Percentiles rank a stretch among this genome's conserved stretches.
Conservation (phyloP, 2,329 filamentous ascomycete genomes). For the Cryphonectria radicalis region DNA sequence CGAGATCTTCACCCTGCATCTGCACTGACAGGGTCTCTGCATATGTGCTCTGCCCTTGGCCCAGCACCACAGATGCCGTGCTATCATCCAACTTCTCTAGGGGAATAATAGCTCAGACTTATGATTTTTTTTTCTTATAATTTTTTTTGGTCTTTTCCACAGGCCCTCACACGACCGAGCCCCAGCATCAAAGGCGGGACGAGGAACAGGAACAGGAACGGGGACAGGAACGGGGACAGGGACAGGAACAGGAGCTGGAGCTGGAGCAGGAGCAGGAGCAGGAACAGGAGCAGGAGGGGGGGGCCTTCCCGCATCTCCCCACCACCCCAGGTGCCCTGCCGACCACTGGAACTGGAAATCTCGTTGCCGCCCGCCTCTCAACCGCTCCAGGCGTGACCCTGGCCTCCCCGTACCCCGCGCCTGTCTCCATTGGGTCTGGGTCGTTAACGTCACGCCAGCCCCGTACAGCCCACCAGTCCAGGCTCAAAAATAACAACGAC, state of each 20-base stretch:
- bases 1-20: background rate
- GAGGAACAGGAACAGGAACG: background rate
- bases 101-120: conserved; percentile 3
- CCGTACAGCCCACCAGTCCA: conserved; percentile 16
- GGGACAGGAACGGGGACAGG: background rate
- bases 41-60: background rate
- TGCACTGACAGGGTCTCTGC: background rate
- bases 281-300: background rate
- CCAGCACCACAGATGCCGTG: background rate
- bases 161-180: background rate
- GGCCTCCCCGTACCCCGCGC: conserved; percentile 28
- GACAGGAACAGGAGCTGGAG: background rate
- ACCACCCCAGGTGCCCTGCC: background rate
- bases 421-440: conserved; percentile 24
- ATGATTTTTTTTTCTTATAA: background rate
- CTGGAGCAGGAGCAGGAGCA: background rate
- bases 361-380: conserved; percentile 1
- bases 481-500: conserved; percentile 3
- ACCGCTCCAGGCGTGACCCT: conserved; percentile 22
- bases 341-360: background rate
- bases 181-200: background rate
- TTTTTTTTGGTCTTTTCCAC: background rate
- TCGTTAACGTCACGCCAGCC: conserved; percentile 27
- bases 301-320: background rate
- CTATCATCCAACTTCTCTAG: background rate